Evolutionary conservation across 2,329 filamentous ascomycete species (phyloP).

Genomic region (Berkeleyomyces basicola): DNA sequence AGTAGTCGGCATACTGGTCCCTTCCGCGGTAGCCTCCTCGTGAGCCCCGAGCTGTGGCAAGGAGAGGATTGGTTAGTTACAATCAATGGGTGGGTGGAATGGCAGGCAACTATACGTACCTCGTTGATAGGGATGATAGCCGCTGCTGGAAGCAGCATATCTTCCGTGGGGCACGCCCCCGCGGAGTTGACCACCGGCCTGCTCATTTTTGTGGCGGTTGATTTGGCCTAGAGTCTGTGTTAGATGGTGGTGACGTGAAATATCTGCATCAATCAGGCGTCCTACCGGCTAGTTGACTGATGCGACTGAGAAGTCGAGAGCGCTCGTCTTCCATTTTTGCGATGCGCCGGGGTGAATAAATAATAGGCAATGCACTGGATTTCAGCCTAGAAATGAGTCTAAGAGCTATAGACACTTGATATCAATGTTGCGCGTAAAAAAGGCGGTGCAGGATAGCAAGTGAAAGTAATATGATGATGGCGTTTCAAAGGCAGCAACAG

Average conservation of each 20-base stretch:
- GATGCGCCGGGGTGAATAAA: neutral
- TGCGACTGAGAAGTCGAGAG: slow-evolving; percentile 33
- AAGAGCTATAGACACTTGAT: neutral
- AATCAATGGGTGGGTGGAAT: neutral
- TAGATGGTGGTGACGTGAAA: slow-evolving; percentile 15
- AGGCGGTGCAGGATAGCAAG: neutral
- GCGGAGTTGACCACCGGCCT: slow-evolving; percentile 22
- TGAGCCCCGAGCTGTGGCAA: slow-evolving; percentile 16
- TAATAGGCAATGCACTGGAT: neutral
- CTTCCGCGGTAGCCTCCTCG: slow-evolving; percentile 20
- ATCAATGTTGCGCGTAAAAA: neutral
- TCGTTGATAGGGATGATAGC: slow-evolving; percentile 20
- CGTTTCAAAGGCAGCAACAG: neutral
- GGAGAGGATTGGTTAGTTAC: neutral
- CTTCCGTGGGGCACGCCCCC: neutral
- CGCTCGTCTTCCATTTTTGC: slow-evolving; percentile 33
- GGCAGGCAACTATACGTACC: slow-evolving; percentile 15
- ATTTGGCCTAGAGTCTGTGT: slow-evolving; percentile 47
- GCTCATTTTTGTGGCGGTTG: slow-evolving; percentile 58
- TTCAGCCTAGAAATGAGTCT: neutral
- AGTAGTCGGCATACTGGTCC: slow-evolving; percentile 16
- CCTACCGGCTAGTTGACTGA: slow-evolving; percentile 34
- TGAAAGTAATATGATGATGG: neutral
- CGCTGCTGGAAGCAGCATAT: neutral
- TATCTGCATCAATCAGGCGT: neutral